Evolutionary conservation across 805 yeast species (phyloP).

Genomic region (Kurtzmaniella cleridarum): DNA sequence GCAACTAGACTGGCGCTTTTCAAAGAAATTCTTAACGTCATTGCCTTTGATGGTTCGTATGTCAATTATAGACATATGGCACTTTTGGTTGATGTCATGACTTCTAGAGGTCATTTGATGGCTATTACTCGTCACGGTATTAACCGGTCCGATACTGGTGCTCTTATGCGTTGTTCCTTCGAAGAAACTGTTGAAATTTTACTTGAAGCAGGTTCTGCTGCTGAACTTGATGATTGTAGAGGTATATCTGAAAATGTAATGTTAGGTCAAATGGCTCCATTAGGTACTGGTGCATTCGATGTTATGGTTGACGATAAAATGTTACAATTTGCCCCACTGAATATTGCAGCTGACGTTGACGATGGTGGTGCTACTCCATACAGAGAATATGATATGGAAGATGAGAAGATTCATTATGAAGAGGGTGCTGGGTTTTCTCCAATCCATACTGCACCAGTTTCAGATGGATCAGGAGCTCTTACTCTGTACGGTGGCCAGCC

Average conservation of each 20-base stretch:
- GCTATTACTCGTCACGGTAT: conserved; percentile 99
- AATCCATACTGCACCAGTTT: conserved; percentile 77
- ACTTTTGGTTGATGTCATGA: conserved; percentile 94
- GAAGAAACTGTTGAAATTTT: conserved; percentile 98
- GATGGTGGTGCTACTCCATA: conserved; percentile 91
- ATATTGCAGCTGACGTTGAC: conserved; percentile 33
- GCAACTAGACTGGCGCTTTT: conserved; percentile 94
- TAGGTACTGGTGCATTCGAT: conserved; percentile 98
- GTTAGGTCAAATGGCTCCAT: conserved; percentile 96
- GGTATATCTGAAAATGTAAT: conserved; percentile 98
- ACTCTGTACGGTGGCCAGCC: conserved; percentile 77
- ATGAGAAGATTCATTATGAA: conserved; percentile 55
- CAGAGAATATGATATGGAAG: conserved; percentile 58
- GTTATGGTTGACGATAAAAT: conserved; percentile 89
- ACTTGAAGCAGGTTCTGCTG: conserved; percentile 96
- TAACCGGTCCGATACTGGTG: conserved; percentile 98
- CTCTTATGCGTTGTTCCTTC: conserved; percentile 97
- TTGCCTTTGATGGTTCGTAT: conserved; percentile 99
- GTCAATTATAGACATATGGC: conserved; percentile 99
- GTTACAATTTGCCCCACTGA: conserved; percentile 60
- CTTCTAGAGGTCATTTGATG: conserved; percentile 96
- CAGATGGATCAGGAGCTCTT: conserved; percentile 74
- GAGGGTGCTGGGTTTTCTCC: conserved; percentile 92
- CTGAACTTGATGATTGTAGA: conserved; percentile 95
- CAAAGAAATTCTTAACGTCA: conserved; percentile 92